Base-by-base conservation (phyloP, 768 basidiomycete species). In the Steccherinum ochraceum region DNA sequence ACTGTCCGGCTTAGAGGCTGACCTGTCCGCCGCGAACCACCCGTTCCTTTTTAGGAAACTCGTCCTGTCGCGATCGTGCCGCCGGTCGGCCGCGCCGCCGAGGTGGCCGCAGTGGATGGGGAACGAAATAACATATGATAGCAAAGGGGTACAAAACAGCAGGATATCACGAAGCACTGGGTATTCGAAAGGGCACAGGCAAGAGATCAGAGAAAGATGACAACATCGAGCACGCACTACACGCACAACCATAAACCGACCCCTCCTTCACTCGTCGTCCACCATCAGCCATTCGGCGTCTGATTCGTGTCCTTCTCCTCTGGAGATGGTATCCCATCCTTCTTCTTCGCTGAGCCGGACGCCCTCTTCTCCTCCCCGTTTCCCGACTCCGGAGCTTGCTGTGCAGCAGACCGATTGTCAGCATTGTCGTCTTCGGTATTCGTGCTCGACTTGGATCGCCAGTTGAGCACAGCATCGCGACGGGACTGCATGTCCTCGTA, bases 231-330 rank as follows among this genome's bases (percentile, higher is more conserved):
- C 40, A 55, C 51, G 59, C 60, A 64, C 45, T 71, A n/a, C n/a
- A n/a, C n/a, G n/a, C n/a, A n/a, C n/a, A n/a, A n/a, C n/a, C n/a
- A n/a, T n/a, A n/a, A n/a, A n/a, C 30, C 30, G 30, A 16, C 7
- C 7, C 7, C 30, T 35, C 30, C 16, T 7, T 35, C 30, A 35
- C 30, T 35, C 30, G 30, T 16, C 69, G 55, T 79, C 75, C 53
- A 91, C 74, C 23, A 91, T 84, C 61, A 92, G 61, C 89, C 90
- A 92, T 91, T 93, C 89, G 86, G 89, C 66, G 81, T 91, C 88
- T 80, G 80, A 82, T 82, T 83, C 82, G 78, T 70, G 67, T 67
- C 73, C 78, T 78, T 83, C 77, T 71, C 74, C 67, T 73, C 70
- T 65, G 77, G 87, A 78, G 82, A 86, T 69, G 71, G 75, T 61